Evolutionary conservation across 2,329 filamentous ascomycete species (phyloP).

Genomic region (Fusarium redolens): DNA sequence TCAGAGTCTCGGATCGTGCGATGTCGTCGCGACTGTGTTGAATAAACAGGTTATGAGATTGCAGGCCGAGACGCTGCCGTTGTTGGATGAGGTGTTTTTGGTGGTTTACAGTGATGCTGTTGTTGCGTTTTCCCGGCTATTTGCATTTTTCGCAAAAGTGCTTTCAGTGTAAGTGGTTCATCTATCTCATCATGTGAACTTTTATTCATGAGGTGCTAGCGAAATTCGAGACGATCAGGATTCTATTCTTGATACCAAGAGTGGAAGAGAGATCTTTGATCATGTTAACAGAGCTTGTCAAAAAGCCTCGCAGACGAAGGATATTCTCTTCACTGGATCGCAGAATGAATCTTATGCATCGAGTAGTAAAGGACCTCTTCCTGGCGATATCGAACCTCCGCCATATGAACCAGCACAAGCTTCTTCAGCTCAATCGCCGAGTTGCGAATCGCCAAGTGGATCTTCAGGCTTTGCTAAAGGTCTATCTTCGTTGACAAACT

Average conservation of each 20-base stretch:
- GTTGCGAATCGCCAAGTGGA: constrained; percentile 8
- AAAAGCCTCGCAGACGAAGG: constrained; percentile 25
- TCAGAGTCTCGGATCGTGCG: constrained; percentile 46
- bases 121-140: constrained; percentile 40
- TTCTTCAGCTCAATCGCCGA: constrained; percentile 12
- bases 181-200: neutral
- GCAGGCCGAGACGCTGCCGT: constrained; percentile 38
- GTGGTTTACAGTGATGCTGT: constrained; percentile 41
- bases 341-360: constrained; percentile 16
- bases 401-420: constrained; percentile 39
- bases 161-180: constrained; percentile 40
- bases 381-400: constrained; percentile 33
- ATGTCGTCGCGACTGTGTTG: constrained; percentile 44
- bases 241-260: constrained; percentile 28
- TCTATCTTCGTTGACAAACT: constrained; percentile 48
- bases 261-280: constrained; percentile 34
- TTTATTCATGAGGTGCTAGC: constrained; percentile 9
- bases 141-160: constrained; percentile 39
- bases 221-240: constrained; percentile 41
- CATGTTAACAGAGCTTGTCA: constrained; percentile 33
- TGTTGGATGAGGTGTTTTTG: constrained; percentile 44
- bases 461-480: constrained; percentile 35
- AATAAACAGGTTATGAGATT: constrained; percentile 52
- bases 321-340: constrained; percentile 28
- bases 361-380: constrained; percentile 29